A percentile compares a stretch with the other conserved stretches of the same genome.
Evolutionary conservation across 169 alveolate species (phyloP).

Genomic region (Plasmodium gonderi): DNA sequence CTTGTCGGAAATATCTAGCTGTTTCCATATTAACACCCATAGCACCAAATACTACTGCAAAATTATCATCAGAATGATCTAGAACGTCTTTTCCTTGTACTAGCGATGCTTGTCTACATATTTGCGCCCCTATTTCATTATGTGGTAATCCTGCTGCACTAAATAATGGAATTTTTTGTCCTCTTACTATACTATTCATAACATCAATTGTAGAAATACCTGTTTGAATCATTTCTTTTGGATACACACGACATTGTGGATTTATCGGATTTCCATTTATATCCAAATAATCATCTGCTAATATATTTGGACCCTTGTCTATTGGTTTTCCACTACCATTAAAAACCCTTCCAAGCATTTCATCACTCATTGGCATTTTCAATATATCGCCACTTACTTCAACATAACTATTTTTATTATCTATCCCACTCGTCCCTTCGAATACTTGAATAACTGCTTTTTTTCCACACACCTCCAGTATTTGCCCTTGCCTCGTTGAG

Average conservation of each 20-base stretch:
- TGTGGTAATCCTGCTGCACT: conserved; percentile 99
- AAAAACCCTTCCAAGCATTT: conserved; percentile 99
- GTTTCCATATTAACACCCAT: conserved; percentile 99
- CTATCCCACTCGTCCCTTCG: conserved; percentile 99
- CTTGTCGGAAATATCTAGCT: conserved; percentile 99
- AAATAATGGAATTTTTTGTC: conserved; percentile 99
- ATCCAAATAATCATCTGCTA: conserved; percentile 97
- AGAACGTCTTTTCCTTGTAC: conserved; percentile 98
- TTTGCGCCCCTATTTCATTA: conserved; percentile 99
- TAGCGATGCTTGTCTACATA: conserved; percentile 98
- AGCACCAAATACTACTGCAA: conserved; percentile 99
- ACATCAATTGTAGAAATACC: conserved; percentile 99
- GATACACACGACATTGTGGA: conserved; percentile 98
- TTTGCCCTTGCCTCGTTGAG: conserved; percentile 97
- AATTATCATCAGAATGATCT: conserved; percentile 99
- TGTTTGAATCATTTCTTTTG: conserved; percentile 99
- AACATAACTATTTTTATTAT: conserved; percentile 95
- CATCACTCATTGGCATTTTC: conserved; percentile 99
- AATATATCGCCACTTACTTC: conserved; percentile 99
- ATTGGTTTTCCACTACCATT: conserved; percentile 99
- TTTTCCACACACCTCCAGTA: conserved; percentile 97
- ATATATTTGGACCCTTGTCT: conserved; percentile 98
- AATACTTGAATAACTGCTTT: conserved; percentile 98
- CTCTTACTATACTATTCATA: conserved; percentile 99
- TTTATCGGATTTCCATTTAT: conserved; percentile 98